Base-by-base conservation (phyloP, 345 rosid genomes). In the Melastoma malabathricum region DNA sequence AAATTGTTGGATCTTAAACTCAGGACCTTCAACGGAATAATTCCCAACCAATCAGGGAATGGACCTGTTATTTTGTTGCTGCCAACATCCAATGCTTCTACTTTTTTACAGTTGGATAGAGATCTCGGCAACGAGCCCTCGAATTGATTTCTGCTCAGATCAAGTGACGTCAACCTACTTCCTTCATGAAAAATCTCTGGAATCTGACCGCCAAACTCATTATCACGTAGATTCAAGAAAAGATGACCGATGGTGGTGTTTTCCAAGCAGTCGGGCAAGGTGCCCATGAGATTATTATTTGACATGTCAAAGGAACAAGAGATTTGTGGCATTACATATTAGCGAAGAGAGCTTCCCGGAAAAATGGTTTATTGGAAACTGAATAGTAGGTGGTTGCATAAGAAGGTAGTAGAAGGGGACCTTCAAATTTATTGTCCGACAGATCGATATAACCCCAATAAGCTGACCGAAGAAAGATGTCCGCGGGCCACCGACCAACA, bases 41-140 rank as follows among this genome's bases (percentile, higher is more conserved):
- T 16, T 16, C 19, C 55, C 15, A 65, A 43, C 56, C 57, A 65
- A 17, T 4, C 3, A 1, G 63, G 66, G 50, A 67, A 61, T 1
- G 3, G 12, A 8, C 44, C 63, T 0, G 27, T 10, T 3, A 61
- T 51, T 0, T 5, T 15, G 48, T 67, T 67, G 48, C 56, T 44
- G 1, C 62, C 47, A 0, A 62, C 20, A 55, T 67, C 66, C 0
- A 67, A 1, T 13, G 57, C 0, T 45, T 67, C 48, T 13, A 62
- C 10, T 2, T 23, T 1, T 3, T 5, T 12, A 27, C 67, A 67
- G 10, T 58, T 23, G 9, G 46, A 1, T 22, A 22, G 25, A 22
- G 25, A 22, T 22, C 25, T 22, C 25, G 25, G 25, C 25, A 22
- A 22, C 4, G 25, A 4, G 25, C 25, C 25, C 25, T 22, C 25